These are phyloP conservation scores for Cyberlindnera amylophila DNA, from an alignment of 805 yeast genomes.

Conservation along the genomic window DNA sequence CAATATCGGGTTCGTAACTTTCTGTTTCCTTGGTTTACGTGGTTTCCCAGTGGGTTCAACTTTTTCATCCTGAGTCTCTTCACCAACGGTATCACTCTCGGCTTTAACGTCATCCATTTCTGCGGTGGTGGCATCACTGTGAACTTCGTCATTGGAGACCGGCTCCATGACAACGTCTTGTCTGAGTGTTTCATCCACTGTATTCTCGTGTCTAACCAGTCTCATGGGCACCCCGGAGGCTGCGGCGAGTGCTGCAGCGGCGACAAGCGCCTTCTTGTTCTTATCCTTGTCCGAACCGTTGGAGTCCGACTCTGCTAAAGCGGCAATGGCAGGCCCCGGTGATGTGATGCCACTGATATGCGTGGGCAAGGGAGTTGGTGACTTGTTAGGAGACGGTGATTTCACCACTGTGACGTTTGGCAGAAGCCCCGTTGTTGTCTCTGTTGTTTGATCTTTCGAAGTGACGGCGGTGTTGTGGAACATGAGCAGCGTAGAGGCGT, in stretches of 20 bases:
- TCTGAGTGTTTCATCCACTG: constrained; percentile 18
- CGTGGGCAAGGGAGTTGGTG: constrained; percentile 9
- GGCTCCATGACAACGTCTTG: background rate
- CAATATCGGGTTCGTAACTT: constrained; percentile 3
- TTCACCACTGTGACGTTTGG: constrained; percentile 5
- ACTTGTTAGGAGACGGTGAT: constrained; percentile 4
- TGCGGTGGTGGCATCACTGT: constrained; percentile 12
- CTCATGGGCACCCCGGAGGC: constrained; percentile 79
- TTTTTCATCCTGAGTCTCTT: constrained; percentile 16
- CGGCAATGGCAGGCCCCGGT: constrained; percentile 48
- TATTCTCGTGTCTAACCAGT: constrained; percentile 20
- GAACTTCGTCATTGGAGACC: constrained; percentile 1
- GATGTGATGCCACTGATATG: constrained; percentile 29
- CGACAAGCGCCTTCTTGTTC: constrained; percentile 53
- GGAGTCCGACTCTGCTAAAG: constrained; percentile 26
- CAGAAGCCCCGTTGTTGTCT: too few species aligned
- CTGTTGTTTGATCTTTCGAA: too few species aligned
- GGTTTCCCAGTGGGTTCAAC: constrained; percentile 1
- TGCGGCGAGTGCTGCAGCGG: constrained; percentile 81
- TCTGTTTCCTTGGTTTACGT: constrained; percentile 9
- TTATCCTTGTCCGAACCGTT: constrained; percentile 21
- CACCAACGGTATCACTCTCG: constrained; percentile 10
- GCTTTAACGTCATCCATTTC: constrained; percentile 11
- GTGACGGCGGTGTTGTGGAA: constrained; percentile 51
- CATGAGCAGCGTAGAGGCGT: constrained; percentile 59